phyloP scores from a whole-genome alignment of 148 eudicot genomes.

The Rhododendron henanense region DNA sequence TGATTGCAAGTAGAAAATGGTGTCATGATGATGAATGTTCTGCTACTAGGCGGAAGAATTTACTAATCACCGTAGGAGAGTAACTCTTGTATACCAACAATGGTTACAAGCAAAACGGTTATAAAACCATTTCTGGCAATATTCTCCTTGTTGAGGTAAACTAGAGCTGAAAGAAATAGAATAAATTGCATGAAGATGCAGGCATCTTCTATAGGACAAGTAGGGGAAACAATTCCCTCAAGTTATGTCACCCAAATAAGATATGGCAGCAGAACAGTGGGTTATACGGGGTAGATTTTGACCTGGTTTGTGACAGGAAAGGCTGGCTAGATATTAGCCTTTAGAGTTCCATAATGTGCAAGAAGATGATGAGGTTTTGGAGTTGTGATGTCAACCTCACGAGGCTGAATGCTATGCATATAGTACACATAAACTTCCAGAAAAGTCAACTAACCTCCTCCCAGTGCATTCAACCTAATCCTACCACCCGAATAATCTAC shows the following conservation, averaged over 20 bases:
- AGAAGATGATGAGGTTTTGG: neutral
- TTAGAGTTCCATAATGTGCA: neutral
- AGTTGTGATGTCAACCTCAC: neutral
- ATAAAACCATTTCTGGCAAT: too few species aligned
- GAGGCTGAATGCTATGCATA: neutral
- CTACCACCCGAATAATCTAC: neutral
- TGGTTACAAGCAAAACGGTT: neutral
- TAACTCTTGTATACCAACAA: neutral
- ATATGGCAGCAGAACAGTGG: neutral
- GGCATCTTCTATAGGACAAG: neutral
- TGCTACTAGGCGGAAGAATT: neutral
- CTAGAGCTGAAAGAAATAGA: neutral
- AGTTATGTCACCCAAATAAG: neutral
- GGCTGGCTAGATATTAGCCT: neutral
- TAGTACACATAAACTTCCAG: neutral
- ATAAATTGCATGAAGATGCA: neutral
- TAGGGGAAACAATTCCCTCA: neutral
- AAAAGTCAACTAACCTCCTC: neutral
- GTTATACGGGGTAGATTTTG: neutral
- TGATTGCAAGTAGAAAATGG: neutral
- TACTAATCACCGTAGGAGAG: neutral
- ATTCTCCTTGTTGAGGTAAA: neutral
- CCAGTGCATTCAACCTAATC: neutral
- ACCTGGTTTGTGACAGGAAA: neutral
- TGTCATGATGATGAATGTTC: neutral